A percentile compares a stretch with the other conserved stretches of the same genome.
phyloP scores from a whole-genome alignment of 441 rosid species.

The Arabidopsis hybrid region DNA sequence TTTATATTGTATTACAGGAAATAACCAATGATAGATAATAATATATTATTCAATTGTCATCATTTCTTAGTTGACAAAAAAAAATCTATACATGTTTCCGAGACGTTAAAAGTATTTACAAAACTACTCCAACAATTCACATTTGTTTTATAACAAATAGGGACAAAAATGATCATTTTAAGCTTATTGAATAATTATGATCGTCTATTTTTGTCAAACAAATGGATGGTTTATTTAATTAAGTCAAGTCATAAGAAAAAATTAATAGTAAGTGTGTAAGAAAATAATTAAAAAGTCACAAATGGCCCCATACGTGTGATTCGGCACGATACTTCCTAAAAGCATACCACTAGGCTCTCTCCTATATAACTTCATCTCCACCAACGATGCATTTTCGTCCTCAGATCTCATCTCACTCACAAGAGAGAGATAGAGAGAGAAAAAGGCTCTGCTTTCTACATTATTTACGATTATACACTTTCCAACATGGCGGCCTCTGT shows the following conservation, averaged over 20 bases:
- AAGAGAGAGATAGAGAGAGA: slow-evolving; percentile 24
- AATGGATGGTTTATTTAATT: not conserved
- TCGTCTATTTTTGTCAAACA: not conserved
- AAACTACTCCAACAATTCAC: too few relatives aligned
- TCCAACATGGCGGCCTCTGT: slow-evolving; percentile 78
- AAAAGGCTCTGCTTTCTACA: not conserved
- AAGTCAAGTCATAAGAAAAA: not conserved
- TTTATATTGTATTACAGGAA: too few relatives aligned
- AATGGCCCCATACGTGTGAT: slow-evolving; percentile 34
- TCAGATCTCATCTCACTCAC: slow-evolving; percentile 44
- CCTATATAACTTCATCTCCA: slow-evolving; percentile 41
- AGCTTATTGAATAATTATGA: too few relatives aligned
- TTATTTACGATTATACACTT: slow-evolving; percentile 1
- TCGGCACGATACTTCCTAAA: slow-evolving; percentile 38
- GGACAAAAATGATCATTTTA: too few relatives aligned
- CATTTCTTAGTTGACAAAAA: too few relatives aligned
- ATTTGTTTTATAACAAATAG: too few relatives aligned
- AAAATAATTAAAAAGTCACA: slow-evolving; percentile 4
- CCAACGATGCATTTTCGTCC: slow-evolving; percentile 41
- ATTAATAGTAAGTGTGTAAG: not conserved
- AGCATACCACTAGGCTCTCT: slow-evolving; percentile 31
- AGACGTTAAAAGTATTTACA: too few relatives aligned
- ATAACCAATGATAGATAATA: too few relatives aligned
- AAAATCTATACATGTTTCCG: too few relatives aligned
- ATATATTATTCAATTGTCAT: too few relatives aligned